phyloP scores from a whole-genome alignment of 768 basidiomycete species.

The Pleurotus giganteus region DNA sequence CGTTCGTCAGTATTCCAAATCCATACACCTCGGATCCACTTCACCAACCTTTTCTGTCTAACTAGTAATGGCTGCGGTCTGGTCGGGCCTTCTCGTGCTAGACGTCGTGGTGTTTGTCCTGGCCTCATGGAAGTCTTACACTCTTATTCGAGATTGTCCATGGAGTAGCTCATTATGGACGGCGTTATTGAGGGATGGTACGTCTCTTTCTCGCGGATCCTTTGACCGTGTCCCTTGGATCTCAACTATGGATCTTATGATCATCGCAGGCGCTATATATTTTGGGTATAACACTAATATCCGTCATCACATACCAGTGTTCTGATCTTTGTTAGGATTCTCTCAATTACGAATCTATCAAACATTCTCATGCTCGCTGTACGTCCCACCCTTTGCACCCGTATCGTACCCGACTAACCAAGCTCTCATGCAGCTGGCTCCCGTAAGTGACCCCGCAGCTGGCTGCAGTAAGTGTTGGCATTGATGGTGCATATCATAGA shows the following conservation, averaged over 20 bases:
- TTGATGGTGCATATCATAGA: not conserved
- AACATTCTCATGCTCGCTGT: not conserved
- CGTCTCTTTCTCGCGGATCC: no score
- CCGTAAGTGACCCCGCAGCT: not conserved
- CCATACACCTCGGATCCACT: not conserved
- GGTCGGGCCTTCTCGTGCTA: not conserved
- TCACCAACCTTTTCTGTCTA: not conserved
- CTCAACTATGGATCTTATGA: not conserved
- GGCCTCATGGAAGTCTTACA: not conserved
- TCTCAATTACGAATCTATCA: not conserved
- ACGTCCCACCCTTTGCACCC: not conserved
- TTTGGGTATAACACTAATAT: not conserved
- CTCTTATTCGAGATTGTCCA: not conserved
- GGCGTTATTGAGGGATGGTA: not conserved
- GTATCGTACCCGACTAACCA: not conserved
- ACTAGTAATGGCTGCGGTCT: not conserved
- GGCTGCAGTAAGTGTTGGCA: no score
- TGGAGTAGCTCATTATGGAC: not conserved
- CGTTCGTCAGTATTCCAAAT: not conserved
- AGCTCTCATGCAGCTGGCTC: not conserved
- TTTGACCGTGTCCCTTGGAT: not conserved
- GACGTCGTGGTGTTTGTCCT: not conserved
- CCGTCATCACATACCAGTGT: not conserved
- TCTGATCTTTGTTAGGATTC: not conserved
- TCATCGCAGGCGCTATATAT: not conserved